These are phyloP conservation scores for Eutypa lata DNA, from an alignment of 2,329 filamentous ascomycete species.

Conservation along the genomic window DNA sequence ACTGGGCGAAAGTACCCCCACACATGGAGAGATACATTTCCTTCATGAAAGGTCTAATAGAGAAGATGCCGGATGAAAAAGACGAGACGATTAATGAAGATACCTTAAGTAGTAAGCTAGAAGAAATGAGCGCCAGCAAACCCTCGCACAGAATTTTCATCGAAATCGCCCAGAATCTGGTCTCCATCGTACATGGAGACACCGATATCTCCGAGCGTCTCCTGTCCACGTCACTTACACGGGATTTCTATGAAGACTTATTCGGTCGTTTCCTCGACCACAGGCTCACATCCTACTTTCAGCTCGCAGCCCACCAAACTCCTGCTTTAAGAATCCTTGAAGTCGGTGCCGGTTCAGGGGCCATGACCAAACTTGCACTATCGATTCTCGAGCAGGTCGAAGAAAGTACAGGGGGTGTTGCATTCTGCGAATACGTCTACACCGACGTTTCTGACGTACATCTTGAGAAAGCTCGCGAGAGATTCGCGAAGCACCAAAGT, in stretches of 20 bases:
- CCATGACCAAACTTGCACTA: not conserved
- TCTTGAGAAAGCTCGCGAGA: not conserved
- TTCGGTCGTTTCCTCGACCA: not conserved
- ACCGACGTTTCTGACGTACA: not conserved
- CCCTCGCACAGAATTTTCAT: slow-evolving; percentile 4
- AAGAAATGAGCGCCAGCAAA: too few relatives aligned
- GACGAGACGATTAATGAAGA: too few relatives aligned
- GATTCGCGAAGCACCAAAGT: not conserved
- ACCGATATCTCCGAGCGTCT: not conserved
- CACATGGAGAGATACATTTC: slow-evolving; percentile 4
- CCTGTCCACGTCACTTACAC: not conserved
- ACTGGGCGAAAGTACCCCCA: slow-evolving; percentile 2
- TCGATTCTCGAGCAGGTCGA: not conserved
- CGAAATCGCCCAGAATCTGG: not conserved
- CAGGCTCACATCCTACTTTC: not conserved
- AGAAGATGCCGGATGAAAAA: too few relatives aligned
- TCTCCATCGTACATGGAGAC: not conserved
- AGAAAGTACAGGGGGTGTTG: not conserved
- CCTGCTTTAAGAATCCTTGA: not conserved
- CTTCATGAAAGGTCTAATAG: too few relatives aligned
- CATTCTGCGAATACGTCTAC: slow-evolving; percentile 1
- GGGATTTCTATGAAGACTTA: not conserved
- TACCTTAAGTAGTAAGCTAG: too few relatives aligned
- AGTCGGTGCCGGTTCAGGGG: not conserved
- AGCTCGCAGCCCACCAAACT: not conserved